Evolutionary conservation across 257 asterid species (phyloP).

Genomic region (Nicotiana undulata): DNA sequence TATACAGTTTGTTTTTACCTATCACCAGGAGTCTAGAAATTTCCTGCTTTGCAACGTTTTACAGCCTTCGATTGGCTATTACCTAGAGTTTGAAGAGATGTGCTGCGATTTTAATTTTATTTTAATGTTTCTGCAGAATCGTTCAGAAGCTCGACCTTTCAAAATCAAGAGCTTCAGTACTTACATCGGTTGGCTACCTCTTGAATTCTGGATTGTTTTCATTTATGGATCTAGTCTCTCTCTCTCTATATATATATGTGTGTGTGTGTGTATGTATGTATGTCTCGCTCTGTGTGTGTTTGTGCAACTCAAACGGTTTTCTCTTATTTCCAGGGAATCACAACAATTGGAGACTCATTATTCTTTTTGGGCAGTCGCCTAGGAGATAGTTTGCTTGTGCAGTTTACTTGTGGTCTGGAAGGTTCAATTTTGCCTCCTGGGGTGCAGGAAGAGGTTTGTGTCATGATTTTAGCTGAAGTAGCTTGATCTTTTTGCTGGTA

Average conservation of each 20-base stretch:
- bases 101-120: background rate
- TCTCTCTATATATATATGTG: background rate
- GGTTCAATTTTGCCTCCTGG: conserved; percentile 54
- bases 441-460: conserved; percentile 74
- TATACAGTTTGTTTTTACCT: background rate
- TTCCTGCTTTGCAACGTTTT: background rate
- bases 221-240: background rate
- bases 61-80: background rate
- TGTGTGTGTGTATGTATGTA: background rate
- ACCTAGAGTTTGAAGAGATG: background rate
- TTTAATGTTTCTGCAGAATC: conserved; percentile 44
- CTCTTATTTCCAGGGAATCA: conserved; percentile 47
- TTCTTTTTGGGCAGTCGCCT: conserved; percentile 93
- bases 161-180: conserved; percentile 96
- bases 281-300: too few species aligned
- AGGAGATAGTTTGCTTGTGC: conserved; percentile 98
- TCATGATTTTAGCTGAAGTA: conserved; percentile 12
- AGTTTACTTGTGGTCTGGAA: conserved; percentile 72
- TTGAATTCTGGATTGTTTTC: conserved; percentile 12
- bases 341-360: conserved; percentile 81
- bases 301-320: background rate
- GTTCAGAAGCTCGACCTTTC: conserved; percentile 93
- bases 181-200: conserved; percentile 69
- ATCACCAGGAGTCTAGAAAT: background rate
- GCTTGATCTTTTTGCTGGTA: conserved; percentile 9